Evolutionary conservation across 805 yeast genomes (phyloP).

Genomic region (Myxozyma vanderwaltii): DNA sequence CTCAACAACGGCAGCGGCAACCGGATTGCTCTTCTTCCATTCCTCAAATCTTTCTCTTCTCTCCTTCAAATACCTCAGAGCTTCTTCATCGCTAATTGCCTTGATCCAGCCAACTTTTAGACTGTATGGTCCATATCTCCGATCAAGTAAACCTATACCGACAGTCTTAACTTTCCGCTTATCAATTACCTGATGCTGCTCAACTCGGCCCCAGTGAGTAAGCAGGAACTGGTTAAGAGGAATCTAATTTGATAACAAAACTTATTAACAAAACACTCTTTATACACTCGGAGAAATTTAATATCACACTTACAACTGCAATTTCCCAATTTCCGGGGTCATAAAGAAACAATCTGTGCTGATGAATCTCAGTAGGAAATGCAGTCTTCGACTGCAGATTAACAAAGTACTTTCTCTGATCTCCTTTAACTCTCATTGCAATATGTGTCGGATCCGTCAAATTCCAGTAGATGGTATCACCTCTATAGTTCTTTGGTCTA

Average conservation of each 20-base stretch:
- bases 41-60: conserved; percentile 1
- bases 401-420: conserved; percentile 65
- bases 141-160: conserved; percentile 77
- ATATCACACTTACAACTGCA: conserved; percentile 55
- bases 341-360: conserved; percentile 73
- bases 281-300: no score
- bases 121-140: conserved; percentile 73
- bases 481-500: conserved; percentile 51
- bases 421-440: conserved; percentile 49
- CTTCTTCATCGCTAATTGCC: conserved; percentile 28
- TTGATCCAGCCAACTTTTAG: conserved; percentile 73
- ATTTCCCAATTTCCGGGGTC: conserved; percentile 82
- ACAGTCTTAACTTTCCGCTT: conserved; percentile 66
- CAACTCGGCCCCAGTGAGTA: conserved; percentile 78
- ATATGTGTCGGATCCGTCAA: conserved; percentile 65
- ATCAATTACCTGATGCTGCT: conserved; percentile 58
- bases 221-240: conserved; percentile 78
- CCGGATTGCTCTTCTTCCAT: conserved; percentile 4
- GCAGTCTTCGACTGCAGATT: conserved; percentile 83
- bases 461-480: conserved; percentile 57
- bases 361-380: conserved; percentile 74
- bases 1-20: conserved; percentile 4
- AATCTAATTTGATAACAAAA: conserved; percentile 38
- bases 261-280: neutral
- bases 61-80: conserved; percentile 18